Conservation (phyloP, 108 stramenopile species). For the Fragilariopsis cylindrus region DNA sequence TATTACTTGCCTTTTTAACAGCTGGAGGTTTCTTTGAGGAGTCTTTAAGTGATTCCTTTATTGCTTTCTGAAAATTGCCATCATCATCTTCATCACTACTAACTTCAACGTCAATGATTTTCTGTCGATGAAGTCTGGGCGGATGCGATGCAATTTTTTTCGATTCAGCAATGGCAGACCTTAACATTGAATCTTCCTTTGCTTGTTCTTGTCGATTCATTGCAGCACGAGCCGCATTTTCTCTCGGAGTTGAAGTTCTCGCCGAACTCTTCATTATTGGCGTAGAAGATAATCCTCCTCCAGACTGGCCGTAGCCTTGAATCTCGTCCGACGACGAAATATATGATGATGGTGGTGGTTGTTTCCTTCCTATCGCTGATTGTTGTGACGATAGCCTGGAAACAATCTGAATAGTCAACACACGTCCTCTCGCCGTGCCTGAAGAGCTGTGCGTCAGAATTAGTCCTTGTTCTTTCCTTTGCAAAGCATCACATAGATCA, state of each 20-base stretch:
- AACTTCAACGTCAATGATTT: too few relatives aligned
- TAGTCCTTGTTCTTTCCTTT: conserved; percentile 12
- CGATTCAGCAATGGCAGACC: neutral
- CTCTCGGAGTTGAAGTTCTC: neutral
- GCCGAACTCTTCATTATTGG: neutral
- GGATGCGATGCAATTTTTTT: neutral
- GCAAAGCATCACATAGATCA: conserved; percentile 22
- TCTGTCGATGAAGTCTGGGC: too few relatives aligned
- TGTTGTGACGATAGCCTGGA: neutral
- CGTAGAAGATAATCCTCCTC: neutral
- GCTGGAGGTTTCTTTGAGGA: neutral
- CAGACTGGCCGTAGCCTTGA: too few relatives aligned
- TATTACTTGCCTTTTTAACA: too few relatives aligned
- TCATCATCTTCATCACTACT: neutral
- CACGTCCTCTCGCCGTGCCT: conserved; percentile 5
- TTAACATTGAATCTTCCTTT: neutral
- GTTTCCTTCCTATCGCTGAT: too few relatives aligned
- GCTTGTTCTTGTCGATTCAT: conserved; percentile 2
- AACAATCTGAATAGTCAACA: conserved; percentile 7
- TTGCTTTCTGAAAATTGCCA: neutral
- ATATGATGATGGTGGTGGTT: neutral
- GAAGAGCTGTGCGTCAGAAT: conserved; percentile 16
- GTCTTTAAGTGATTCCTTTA: neutral
- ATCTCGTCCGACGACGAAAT: neutral
- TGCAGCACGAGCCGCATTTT: conserved; percentile 1